phyloP scores from a whole-genome alignment of 2,329 filamentous ascomycete genomes.

The Trichoderma sp. region DNA sequence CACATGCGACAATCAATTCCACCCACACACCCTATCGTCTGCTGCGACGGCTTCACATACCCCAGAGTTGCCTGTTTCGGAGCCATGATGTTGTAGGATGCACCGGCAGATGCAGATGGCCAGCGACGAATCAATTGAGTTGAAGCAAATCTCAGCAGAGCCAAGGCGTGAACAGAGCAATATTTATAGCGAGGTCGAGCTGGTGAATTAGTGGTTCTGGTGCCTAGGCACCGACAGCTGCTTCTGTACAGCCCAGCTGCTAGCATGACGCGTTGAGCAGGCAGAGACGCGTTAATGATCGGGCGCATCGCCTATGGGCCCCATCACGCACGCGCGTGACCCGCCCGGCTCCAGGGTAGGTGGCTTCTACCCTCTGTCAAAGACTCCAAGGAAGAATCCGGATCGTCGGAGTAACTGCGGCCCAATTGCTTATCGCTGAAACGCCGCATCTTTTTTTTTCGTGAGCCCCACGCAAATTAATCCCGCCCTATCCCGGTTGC shows the following conservation, averaged over 20 bases:
- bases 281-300: constrained; percentile 48
- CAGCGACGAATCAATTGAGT: constrained; percentile 26
- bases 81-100: constrained; percentile 49
- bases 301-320: background rate
- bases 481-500: constrained; percentile 33
- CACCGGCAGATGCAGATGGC: constrained; percentile 12
- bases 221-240: constrained; percentile 14
- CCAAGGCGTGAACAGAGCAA: constrained; percentile 29
- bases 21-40: constrained; percentile 68
- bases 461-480: constrained; percentile 3
- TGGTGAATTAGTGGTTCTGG: constrained; percentile 18
- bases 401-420: constrained; percentile 5
- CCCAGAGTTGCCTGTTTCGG: constrained; percentile 81
- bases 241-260: constrained; percentile 4
- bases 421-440: background rate
- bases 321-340: constrained; percentile 21
- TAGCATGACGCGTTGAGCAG: constrained; percentile 43
- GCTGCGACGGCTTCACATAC: constrained; percentile 80
- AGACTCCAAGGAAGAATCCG: background rate
- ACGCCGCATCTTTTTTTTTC: background rate
- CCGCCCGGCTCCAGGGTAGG: background rate
- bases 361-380: background rate
- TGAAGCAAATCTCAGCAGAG: constrained; percentile 28
- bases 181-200: constrained; percentile 30
- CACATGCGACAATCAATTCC: background rate